Percentiles rank a stretch among this genome's conserved stretches.
Conservation (phyloP, 1,284 basidiomycete species). For the Cutaneotrichosporon sp. region DNA sequence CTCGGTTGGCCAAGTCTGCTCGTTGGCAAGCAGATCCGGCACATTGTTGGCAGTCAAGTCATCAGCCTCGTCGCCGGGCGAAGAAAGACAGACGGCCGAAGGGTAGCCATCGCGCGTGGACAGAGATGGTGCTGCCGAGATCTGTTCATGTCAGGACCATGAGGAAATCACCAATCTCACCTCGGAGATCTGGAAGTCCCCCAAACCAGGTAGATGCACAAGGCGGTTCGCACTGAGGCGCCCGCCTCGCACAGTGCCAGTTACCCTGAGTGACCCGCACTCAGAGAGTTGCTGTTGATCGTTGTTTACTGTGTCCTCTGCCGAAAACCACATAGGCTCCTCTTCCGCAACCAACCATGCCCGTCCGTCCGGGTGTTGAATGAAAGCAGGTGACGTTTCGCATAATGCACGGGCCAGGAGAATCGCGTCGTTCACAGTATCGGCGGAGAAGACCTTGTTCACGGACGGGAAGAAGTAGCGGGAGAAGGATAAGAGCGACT, state of each 20-base stretch:
- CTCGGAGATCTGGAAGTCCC: conserved; percentile 82
- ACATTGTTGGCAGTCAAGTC: conserved; percentile 85
- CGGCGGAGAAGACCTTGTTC: conserved; percentile 56
- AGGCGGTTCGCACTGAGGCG: conserved; percentile 79
- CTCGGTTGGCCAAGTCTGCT: conserved; percentile 98
- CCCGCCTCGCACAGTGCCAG: conserved; percentile 79
- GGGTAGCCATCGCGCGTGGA: not conserved
- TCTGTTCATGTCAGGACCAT: conserved; percentile 22
- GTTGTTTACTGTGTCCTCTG: conserved; percentile 27
- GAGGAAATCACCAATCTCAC: conserved; percentile 54
- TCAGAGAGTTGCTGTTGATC: conserved; percentile 20
- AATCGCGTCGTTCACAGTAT: conserved; percentile 64
- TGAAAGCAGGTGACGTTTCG: conserved; percentile 66
- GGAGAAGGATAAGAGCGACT: conserved; percentile 86
- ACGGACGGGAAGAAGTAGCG: conserved; percentile 93
- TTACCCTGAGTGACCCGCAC: conserved; percentile 64
- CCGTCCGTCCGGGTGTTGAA: conserved; percentile 70
- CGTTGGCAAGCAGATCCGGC: conserved; percentile 83
- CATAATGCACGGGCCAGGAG: conserved; percentile 71
- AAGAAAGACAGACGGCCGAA: conserved; percentile 39
- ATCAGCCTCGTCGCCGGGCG: conserved; percentile 68
- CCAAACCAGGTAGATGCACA: conserved; percentile 82
- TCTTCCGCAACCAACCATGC: conserved; percentile 75
- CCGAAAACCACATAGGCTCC: conserved; percentile 58
- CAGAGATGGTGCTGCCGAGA: conserved; percentile 33